Evolutionary conservation across 192 early-diverging fungal species (phyloP), one percentile per base, ranked within the genome.

Genomic region (Coemansia aciculifera): DNA sequence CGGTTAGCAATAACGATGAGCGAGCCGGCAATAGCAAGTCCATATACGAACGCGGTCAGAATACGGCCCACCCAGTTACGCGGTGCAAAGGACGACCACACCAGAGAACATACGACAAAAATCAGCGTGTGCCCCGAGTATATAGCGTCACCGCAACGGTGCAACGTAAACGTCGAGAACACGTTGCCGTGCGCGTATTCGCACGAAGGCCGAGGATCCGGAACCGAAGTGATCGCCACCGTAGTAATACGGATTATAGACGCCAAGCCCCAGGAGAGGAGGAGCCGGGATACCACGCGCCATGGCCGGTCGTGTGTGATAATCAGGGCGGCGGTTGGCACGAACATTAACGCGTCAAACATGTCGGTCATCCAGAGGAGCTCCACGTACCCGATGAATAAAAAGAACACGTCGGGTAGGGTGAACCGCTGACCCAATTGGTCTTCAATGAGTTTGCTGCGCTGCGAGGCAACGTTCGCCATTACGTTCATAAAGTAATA

Each of bases 91-190:
- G 86, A 84, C 23, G 85, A 72, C 87, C 87, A 88, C 48, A 81
- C 77, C 67, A 90, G 68, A 0, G 86, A 86, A 29, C 82, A 87
- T 43, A 88, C 78, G 0, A 87, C 84, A 67, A 89, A 86, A 17
- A 90, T 86, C 34, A 87, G 64, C 9, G 89, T 88, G 69, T 90
- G 89, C 27, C 89, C 89, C 23, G 85, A 86, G 63, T 86, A 90
- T 46, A 89, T 90, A 23, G 83, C 84, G 48, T 90, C 89, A 31
- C 89, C 89, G 67, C 89, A 90, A 7, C 87, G 74, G 31, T 89
- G 87, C 39, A 87, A 36, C 15, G 73, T 63, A 59, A 90, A 89
- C 3, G 85, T 75, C 1, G 86, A 85, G 51, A 89, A 88, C 64
- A 88, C 81, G 39, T 87, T 84, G 49, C 83, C 85, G 2, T 69